phyloP scores from a whole-genome alignment of 208 protist genomes.

The Kentomonas sorsogonicus region DNA sequence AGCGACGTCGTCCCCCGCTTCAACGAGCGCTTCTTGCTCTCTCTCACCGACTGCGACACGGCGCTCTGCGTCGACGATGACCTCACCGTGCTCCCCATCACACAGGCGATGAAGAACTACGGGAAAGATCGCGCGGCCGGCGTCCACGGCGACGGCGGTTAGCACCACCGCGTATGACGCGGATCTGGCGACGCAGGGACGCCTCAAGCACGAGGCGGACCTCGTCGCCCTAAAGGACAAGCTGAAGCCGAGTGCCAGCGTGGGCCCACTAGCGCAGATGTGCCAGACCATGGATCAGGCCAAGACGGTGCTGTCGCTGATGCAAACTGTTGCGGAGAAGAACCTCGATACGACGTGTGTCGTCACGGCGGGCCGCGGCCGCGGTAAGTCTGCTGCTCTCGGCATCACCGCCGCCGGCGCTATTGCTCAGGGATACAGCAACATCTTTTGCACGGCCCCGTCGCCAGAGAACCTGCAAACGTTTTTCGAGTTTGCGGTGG shows the following conservation, averaged over 20 bases:
- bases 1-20: constrained; percentile 95
- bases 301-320: constrained; percentile 95
- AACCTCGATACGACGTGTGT: constrained; percentile 94
- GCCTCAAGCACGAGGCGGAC: constrained; percentile 80
- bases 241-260: constrained; percentile 60
- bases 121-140: constrained; percentile 25
- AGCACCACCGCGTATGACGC: constrained; percentile 36
- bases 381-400: constrained; percentile 96
- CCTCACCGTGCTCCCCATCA: constrained; percentile 98
- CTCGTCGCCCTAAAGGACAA: constrained; percentile 72
- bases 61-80: constrained; percentile 98
- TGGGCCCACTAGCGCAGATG: constrained; percentile 90
- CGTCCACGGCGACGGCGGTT: not conserved
- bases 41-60: constrained; percentile 91
- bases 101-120: constrained; percentile 69
- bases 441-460: constrained; percentile 99
- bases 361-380: constrained; percentile 95
- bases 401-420: constrained; percentile 95
- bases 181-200: constrained; percentile 62
- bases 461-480: constrained; percentile 97
- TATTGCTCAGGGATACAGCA: constrained; percentile 97
- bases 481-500: constrained; percentile 99
- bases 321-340: constrained; percentile 97
- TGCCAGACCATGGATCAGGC: constrained; percentile 96
- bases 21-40: constrained; percentile 99